Evolutionary conservation across 1,284 basidiomycete species (phyloP).

Genomic region (Peniophora sp.): DNA sequence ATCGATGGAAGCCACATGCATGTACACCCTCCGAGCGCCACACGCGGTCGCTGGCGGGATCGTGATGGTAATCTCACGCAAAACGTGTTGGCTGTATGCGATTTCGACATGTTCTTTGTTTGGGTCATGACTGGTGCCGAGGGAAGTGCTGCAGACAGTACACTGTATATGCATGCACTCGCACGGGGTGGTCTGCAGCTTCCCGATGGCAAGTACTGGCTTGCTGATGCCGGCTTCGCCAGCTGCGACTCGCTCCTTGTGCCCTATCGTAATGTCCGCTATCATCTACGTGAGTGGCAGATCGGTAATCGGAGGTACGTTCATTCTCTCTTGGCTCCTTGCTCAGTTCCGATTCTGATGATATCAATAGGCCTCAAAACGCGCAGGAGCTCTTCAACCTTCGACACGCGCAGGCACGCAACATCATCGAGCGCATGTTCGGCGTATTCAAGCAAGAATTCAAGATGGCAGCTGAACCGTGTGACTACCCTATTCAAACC

Average conservation of each 20-base stretch:
- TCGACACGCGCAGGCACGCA: conserved; percentile 25
- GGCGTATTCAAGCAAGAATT: conserved; percentile 30
- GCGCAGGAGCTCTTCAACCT: conserved; percentile 33
- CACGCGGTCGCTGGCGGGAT: conserved; percentile 10
- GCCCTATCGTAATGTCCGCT: conserved; percentile 24
- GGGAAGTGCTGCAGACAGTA: conserved; percentile 24
- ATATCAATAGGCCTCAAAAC: conserved; percentile 20
- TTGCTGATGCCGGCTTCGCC: conserved; percentile 26
- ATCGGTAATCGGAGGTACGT: conserved; percentile 14
- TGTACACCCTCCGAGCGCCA: neutral
- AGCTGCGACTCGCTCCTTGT: conserved; percentile 21
- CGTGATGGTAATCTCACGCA: conserved; percentile 17
- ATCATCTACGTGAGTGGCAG: conserved; percentile 29
- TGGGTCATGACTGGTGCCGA: conserved; percentile 28
- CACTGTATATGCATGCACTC: conserved; percentile 16
- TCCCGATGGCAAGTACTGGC: conserved; percentile 15
- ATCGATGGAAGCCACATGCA: conserved; percentile 18
- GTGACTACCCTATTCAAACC: conserved; percentile 19
- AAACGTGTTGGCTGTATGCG: conserved; percentile 17
- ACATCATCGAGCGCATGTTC: conserved; percentile 35
- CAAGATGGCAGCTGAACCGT: conserved; percentile 16
- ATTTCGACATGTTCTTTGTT: conserved; percentile 18
- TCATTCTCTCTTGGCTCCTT: neutral
- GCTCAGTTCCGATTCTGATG: neutral
- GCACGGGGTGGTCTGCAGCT: conserved; percentile 7